A percentile compares a stretch with the other conserved stretches of the same genome.
Evolutionary conservation across 768 basidiomycete species (phyloP).

Genomic region (Artomyces pyxidatus): DNA sequence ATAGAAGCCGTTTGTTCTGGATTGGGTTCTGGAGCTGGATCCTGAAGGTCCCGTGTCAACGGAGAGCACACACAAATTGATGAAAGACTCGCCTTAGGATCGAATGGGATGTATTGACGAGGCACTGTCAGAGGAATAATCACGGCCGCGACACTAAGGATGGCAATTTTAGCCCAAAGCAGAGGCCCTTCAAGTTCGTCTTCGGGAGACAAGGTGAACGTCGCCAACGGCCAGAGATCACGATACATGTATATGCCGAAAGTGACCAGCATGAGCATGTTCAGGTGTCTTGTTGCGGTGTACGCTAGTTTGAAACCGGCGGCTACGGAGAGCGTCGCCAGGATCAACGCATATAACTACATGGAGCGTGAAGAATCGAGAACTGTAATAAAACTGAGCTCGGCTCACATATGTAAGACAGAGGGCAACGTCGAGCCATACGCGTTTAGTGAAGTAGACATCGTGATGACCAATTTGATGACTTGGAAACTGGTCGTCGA

Average conservation of each 20-base stretch:
- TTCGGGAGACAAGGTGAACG: not conserved
- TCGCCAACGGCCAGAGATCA: not conserved
- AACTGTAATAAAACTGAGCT: too few species aligned
- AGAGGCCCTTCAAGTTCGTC: not conserved
- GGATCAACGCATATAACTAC: too few species aligned
- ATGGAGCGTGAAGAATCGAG: too few species aligned
- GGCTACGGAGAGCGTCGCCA: too few species aligned
- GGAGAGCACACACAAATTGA: not conserved
- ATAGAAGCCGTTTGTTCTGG: conserved; percentile 25
- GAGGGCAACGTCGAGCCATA: too few species aligned
- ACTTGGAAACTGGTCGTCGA: too few species aligned
- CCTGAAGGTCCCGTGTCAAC: conserved; percentile 10
- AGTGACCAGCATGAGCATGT: too few species aligned
- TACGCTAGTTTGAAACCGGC: too few species aligned
- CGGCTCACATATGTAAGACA: too few species aligned
- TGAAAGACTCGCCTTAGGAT: not conserved
- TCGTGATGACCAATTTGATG: too few species aligned
- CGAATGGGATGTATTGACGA: not conserved
- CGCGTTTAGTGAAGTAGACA: too few species aligned
- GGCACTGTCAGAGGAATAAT: not conserved
- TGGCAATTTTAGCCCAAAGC: not conserved
- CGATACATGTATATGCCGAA: not conserved
- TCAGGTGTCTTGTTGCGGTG: too few species aligned
- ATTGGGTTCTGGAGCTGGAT: conserved; percentile 19
- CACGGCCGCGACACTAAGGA: not conserved